These are phyloP conservation scores for Ustilago vetiveriae DNA, from an alignment of 1,284 basidiomycete genomes.

Conservation along the genomic window DNA sequence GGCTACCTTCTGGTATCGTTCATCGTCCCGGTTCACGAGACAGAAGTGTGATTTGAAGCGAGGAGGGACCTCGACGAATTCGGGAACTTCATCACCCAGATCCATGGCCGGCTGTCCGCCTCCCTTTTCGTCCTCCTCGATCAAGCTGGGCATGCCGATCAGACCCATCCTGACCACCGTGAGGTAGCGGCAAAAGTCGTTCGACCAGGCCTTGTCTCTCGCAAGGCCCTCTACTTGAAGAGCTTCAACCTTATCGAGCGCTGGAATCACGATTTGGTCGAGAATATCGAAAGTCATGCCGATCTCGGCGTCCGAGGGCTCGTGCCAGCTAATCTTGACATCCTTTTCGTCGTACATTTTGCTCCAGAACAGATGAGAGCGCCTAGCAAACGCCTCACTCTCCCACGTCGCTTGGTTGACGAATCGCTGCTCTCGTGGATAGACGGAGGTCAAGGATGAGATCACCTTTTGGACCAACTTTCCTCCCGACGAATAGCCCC, in stretches of 20 bases:
- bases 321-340: constrained; percentile 88
- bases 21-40: constrained; percentile 79
- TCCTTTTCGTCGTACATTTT: constrained; percentile 81
- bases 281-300: constrained; percentile 82
- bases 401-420: constrained; percentile 86
- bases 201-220: constrained; percentile 73
- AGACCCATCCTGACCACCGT: constrained; percentile 74
- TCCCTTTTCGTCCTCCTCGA: constrained; percentile 73
- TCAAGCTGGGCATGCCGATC: constrained; percentile 75
- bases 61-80: constrained; percentile 71
- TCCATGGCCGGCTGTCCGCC: constrained; percentile 73
- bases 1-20: constrained; percentile 76
- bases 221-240: constrained; percentile 67
- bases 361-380: constrained; percentile 85
- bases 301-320: constrained; percentile 79
- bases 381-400: constrained; percentile 78
- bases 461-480: constrained; percentile 82
- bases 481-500: constrained; percentile 85
- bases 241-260: constrained; percentile 76
- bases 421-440: constrained; percentile 83
- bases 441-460: constrained; percentile 79
- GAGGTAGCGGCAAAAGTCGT: constrained; percentile 89
- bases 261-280: constrained; percentile 76
- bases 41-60: constrained; percentile 74
- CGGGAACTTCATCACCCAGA: constrained; percentile 74